Percentiles rank a stretch among this genome's conserved stretches.
These are phyloP conservation scores for Scytalidium lignicola DNA, from an alignment of 2,329 filamentous ascomycete species.

Conservation along the genomic window DNA sequence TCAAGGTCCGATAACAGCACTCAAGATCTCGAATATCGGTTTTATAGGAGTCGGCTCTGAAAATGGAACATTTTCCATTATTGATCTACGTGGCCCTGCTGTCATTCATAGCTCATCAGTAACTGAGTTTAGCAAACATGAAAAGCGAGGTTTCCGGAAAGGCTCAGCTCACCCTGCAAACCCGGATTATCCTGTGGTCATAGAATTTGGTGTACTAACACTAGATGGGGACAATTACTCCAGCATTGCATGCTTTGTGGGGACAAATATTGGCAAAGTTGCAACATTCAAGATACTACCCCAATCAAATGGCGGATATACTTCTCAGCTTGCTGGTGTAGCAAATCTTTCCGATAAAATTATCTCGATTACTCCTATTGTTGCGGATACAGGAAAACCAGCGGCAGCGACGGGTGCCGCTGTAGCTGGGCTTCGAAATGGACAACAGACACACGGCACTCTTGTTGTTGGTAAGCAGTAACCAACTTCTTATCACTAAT, in stretches of 20 bases:
- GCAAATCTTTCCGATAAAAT: conserved; percentile 63
- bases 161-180: conserved; percentile 42
- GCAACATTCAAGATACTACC: conserved; percentile 89
- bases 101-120: conserved; percentile 74
- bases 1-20: conserved; percentile 71
- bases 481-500: background rate
- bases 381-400: conserved; percentile 68
- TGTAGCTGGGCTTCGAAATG: conserved; percentile 72
- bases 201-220: conserved; percentile 92
- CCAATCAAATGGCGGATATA: conserved; percentile 61
- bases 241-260: conserved; percentile 87
- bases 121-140: conserved; percentile 68
- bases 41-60: conserved; percentile 87
- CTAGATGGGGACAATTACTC: conserved; percentile 93
- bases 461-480: conserved; percentile 62
- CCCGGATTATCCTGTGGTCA: conserved; percentile 69
- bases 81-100: conserved; percentile 82
- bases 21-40: conserved; percentile 86
- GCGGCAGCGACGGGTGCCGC: conserved; percentile 70
- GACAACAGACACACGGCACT: conserved; percentile 71
- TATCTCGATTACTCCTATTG: conserved; percentile 73
- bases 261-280: conserved; percentile 78
- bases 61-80: conserved; percentile 70
- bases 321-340: conserved; percentile 65
- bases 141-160: conserved; percentile 70